Evolutionary conservation across 73 alveolate species (phyloP).

Genomic region (Effrenium voratum): DNA sequence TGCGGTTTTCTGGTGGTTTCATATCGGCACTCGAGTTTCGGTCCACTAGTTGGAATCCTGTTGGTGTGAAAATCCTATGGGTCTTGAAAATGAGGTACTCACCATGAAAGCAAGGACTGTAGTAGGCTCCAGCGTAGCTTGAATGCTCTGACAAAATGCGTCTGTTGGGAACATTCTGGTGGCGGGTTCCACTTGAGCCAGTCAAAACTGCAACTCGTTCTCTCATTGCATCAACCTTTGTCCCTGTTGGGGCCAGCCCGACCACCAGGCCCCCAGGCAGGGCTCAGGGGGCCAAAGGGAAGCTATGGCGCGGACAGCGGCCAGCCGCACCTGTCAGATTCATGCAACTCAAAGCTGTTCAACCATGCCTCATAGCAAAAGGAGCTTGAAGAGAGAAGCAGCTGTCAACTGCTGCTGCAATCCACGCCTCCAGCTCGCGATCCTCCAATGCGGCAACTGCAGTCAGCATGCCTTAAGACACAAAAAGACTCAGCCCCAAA

Average conservation of each 20-base stretch:
- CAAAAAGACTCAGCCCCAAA: neutral
- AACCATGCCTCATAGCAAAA: neutral
- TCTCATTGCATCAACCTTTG: neutral
- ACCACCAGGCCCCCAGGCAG: neutral
- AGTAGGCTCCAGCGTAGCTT: neutral
- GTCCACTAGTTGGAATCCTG: no score
- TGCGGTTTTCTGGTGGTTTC: neutral
- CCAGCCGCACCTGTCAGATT: constrained; percentile 29
- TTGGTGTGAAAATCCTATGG: no score
- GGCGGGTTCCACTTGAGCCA: neutral
- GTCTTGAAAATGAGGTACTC: no score
- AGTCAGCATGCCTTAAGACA: constrained; percentile 21
- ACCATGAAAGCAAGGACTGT: neutral
- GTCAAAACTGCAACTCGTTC: neutral
- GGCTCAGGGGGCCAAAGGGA: constrained; percentile 73
- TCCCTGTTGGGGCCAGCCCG: neutral
- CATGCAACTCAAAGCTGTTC: neutral
- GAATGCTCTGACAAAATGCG: neutral
- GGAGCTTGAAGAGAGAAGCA: neutral
- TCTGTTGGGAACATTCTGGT: no score
- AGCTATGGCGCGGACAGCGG: constrained; percentile 60
- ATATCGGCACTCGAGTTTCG: no score
- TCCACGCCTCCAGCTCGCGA: neutral
- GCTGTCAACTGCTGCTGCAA: no score
- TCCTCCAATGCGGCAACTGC: constrained; percentile 27